Conservation (phyloP, 2,329 filamentous ascomycete species). For the Beauveria bassiana region DNA sequence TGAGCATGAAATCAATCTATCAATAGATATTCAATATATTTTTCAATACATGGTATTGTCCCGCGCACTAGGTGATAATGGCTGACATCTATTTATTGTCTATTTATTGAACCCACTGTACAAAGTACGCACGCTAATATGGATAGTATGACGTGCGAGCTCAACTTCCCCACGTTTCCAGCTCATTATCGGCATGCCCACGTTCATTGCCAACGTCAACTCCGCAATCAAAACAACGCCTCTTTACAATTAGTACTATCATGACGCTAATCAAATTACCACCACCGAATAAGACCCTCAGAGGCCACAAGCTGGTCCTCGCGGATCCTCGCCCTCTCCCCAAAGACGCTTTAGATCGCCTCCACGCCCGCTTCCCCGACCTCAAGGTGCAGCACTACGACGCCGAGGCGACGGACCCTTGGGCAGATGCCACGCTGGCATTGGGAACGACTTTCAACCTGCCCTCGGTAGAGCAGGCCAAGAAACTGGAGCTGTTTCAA, state of each 20-base stretch:
- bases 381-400: conserved; percentile 32
- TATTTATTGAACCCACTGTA: too few species aligned
- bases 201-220: neutral
- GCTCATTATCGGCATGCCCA: neutral
- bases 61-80: too few species aligned
- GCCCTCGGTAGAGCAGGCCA: conserved; percentile 34
- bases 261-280: neutral
- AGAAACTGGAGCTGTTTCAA: conserved; percentile 45
- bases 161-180: neutral
- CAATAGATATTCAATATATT: too few species aligned
- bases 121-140: too few species aligned
- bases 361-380: conserved; percentile 34
- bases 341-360: conserved; percentile 24
- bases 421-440: conserved; percentile 41
- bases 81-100: too few species aligned
- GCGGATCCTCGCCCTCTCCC: conserved; percentile 27
- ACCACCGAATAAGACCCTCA: conserved; percentile 29
- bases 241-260: conserved; percentile 6
- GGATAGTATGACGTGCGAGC: neutral
- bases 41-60: too few species aligned
- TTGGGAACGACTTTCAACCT: conserved; percentile 33
- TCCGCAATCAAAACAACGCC: neutral
- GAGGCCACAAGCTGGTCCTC: conserved; percentile 42
- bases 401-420: conserved; percentile 22
- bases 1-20: too few species aligned